phyloP scores from a whole-genome alignment of 805 yeast genomes.

The Candida sanyiensis region DNA sequence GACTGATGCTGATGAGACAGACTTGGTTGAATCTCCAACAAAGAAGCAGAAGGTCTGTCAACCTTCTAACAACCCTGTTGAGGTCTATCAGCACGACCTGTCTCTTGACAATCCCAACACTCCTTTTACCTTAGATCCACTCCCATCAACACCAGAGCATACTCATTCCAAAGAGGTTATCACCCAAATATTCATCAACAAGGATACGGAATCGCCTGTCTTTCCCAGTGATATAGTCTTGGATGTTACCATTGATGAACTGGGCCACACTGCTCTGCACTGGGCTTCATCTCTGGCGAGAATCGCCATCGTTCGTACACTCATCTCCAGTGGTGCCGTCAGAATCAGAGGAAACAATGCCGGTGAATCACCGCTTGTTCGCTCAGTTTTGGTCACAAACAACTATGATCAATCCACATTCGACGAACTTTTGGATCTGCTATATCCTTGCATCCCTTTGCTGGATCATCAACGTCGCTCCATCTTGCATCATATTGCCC shows the following conservation, averaged over 20 bases:
- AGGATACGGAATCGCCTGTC: slow-evolving; percentile 30
- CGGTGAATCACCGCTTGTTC: slow-evolving; percentile 84
- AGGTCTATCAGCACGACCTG: slow-evolving; percentile 33
- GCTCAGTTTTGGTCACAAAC: slow-evolving; percentile 80
- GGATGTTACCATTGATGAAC: slow-evolving; percentile 86
- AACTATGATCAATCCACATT: slow-evolving; percentile 77
- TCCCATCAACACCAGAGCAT: slow-evolving; percentile 28
- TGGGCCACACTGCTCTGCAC: slow-evolving; percentile 90
- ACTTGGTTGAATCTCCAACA: slow-evolving; percentile 29
- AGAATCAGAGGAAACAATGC: slow-evolving; percentile 69
- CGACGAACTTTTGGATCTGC: slow-evolving; percentile 56
- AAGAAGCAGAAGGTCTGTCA: slow-evolving; percentile 28
- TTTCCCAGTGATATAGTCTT: slow-evolving; percentile 40
- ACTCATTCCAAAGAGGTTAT: slow-evolving; percentile 39
- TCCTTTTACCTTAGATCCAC: slow-evolving; percentile 46
- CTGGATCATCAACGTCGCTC: slow-evolving; percentile 71
- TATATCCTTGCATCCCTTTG: slow-evolving; percentile 68
- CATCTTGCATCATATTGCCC: slow-evolving; percentile 79
- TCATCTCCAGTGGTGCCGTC: slow-evolving; percentile 62
- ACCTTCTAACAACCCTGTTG: slow-evolving; percentile 12
- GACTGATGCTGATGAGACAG: slow-evolving; percentile 29
- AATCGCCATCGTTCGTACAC: slow-evolving; percentile 56
- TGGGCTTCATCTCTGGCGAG: slow-evolving; percentile 94
- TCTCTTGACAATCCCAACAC: slow-evolving; percentile 36
- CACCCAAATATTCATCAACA: slow-evolving; percentile 46